Percentiles rank a stretch among this genome's conserved stretches.
These are phyloP conservation scores for Limnanthes douglasii DNA, from an alignment of 345 rosid species.

Conservation along the genomic window DNA sequence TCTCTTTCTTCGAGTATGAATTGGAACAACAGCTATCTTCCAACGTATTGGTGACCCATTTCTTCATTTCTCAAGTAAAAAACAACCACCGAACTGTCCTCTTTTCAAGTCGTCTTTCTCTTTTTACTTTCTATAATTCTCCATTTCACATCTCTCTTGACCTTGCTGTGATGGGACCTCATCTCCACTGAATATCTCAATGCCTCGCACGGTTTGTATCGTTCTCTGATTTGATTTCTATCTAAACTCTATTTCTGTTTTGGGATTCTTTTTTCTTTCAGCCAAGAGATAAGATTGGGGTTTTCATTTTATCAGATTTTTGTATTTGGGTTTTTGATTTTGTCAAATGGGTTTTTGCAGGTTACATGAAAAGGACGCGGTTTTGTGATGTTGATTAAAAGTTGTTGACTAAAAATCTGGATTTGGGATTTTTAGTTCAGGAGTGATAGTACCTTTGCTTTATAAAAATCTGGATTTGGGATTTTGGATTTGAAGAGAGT, in stretches of 20 bases:
- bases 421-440: neutral
- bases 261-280: constrained; percentile 4
- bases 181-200: constrained; percentile 32
- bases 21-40: too few relatives aligned
- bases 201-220: constrained; percentile 22
- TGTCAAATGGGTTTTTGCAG: constrained; percentile 1
- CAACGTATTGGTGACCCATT: too few relatives aligned
- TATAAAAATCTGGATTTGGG: neutral
- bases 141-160: neutral
- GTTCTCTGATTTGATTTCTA: too few relatives aligned
- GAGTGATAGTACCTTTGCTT: neutral
- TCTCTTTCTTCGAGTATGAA: constrained; percentile 1
- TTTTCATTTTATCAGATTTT: constrained; percentile 10
- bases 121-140: too few relatives aligned
- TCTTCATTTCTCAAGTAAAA: too few relatives aligned
- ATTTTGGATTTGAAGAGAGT: neutral
- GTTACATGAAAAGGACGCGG: constrained; percentile 3
- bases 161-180: constrained; percentile 51
- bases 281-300: constrained; percentile 14
- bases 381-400: neutral
- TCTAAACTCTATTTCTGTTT: neutral
- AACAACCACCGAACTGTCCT: too few relatives aligned
- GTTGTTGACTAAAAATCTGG: neutral
- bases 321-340: constrained; percentile 12
- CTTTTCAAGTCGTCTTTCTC: neutral